Evolutionary conservation across 2,329 filamentous ascomycete species (phyloP), one percentile per base, ranked within the genome.

Genomic region (Trichoderma lentiforme): DNA sequence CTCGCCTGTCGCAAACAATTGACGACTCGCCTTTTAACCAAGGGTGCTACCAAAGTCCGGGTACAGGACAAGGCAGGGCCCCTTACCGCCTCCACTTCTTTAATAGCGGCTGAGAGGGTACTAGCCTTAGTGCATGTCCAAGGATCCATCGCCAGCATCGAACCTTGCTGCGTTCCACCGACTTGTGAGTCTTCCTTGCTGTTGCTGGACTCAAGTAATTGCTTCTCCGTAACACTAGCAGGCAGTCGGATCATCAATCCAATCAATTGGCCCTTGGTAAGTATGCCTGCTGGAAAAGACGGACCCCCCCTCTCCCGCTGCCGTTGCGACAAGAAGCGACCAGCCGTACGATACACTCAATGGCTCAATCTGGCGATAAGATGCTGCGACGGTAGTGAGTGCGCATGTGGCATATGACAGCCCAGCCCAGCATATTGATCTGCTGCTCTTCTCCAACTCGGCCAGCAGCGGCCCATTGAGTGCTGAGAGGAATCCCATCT

Each of bases 1-100:
- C 47, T 67, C 64, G 64, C 64, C 64, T 67, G 64, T 39, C 51
- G 64, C 64, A 67, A 67, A 67, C 64, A 67, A 67, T n/a, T 34
- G 30, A 47, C n/a, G 32, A 58, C 18, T 58, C 56, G 28, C 26
- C 32, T 39, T 47, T 47, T 18, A 15, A 21, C 43, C 12, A n/a
- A n/a, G 18, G 32, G 60, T 43, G 60, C 60, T 39, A 39, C 28
- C 18, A 18, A 60, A 30, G 28, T 6, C 15, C 32, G n/a, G 56
- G 56, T 30, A 60, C 58, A 36, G 32, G 58, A n/a, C 32, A 61
- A 12, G 32, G 58, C n/a, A 15, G 58, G 60, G 21, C 21, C n/a
- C 43, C 60, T 26, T 63, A 43, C 60, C 60, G 34, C 60, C 60
- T 63, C 34, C 34, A 63, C 60, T 63, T 58, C 28, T 30, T 30